Conservation (phyloP, 805 yeast species). For the Yueomyces sinensis region DNA sequence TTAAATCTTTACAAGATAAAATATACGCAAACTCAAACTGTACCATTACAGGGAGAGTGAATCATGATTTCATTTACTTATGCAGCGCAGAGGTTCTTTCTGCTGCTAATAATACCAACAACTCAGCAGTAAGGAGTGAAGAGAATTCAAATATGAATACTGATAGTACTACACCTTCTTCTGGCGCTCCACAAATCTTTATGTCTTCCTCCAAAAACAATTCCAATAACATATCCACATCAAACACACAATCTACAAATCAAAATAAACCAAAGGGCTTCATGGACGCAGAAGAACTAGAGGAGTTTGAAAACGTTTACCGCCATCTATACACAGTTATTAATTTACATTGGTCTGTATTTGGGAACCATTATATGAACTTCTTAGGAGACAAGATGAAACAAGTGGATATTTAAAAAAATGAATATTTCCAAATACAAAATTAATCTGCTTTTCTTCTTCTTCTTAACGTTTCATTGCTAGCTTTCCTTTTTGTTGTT, state of each 20-base stretch:
- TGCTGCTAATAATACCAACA: constrained; percentile 1
- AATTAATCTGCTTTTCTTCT: too few species aligned
- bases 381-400: not conserved
- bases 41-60: constrained; percentile 28
- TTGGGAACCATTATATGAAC: constrained; percentile 54
- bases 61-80: constrained; percentile 22
- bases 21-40: constrained; percentile 24
- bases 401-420: not conserved
- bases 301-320: constrained; percentile 46
- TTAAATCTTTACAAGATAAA: constrained; percentile 32
- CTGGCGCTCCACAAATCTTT: not conserved
- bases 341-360: constrained; percentile 75
- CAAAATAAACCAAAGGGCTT: constrained; percentile 5
- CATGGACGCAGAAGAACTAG: constrained; percentile 16
- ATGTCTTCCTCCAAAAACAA: constrained; percentile 3
- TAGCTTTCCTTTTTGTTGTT: too few species aligned
- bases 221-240: not conserved
- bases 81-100: constrained; percentile 7
- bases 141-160: not conserved
- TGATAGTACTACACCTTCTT: not conserved
- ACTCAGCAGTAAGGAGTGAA: not conserved
- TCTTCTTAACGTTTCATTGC: too few species aligned
- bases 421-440: too few species aligned
- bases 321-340: constrained; percentile 51
- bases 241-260: constrained; percentile 2